Conservation (phyloP, 2,329 filamentous ascomycete species). For the Exophiala lecanii-corni region DNA sequence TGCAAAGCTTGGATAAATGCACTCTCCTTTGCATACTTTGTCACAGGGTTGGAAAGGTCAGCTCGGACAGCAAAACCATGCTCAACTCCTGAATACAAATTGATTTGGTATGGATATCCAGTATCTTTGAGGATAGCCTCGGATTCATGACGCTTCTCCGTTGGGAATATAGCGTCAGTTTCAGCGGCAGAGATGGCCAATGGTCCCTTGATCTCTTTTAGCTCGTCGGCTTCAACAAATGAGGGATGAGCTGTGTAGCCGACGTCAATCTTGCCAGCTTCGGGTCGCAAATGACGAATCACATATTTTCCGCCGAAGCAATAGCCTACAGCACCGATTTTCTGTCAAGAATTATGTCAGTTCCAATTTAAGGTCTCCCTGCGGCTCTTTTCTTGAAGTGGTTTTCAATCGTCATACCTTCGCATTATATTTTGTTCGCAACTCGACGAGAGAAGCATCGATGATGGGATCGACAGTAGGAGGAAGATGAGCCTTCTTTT, state of each 20-base stretch:
- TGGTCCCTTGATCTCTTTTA: conserved; percentile 61
- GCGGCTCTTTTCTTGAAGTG: neutral
- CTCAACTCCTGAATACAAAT: conserved; percentile 63
- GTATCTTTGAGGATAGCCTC: conserved; percentile 59
- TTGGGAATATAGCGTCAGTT: conserved; percentile 62
- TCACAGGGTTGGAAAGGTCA: conserved; percentile 53
- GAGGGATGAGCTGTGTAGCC: conserved; percentile 74
- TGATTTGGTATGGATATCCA: conserved; percentile 67
- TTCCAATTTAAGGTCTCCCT: too few species aligned
- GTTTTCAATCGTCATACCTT: conserved; percentile 22
- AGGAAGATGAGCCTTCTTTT: conserved; percentile 34
- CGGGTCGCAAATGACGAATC: conserved; percentile 59
- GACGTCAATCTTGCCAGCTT: conserved; percentile 57
- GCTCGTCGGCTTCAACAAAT: conserved; percentile 65
- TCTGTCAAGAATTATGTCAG: conserved; percentile 20
- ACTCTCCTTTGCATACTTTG: conserved; percentile 72
- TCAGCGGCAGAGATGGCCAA: conserved; percentile 63
- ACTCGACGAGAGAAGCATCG: conserved; percentile 40
- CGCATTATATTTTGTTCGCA: conserved; percentile 28
- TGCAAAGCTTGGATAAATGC: conserved; percentile 71
- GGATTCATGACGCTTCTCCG: conserved; percentile 59
- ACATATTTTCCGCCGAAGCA: conserved; percentile 53
- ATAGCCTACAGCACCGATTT: conserved; percentile 30
- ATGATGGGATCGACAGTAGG: conserved; percentile 51
- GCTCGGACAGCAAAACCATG: conserved; percentile 73